Evolutionary conservation across 176 grass and related monocot genomes (phyloP), one percentile per base, ranked within the genome.

Genomic region (Triticum monococcum): DNA sequence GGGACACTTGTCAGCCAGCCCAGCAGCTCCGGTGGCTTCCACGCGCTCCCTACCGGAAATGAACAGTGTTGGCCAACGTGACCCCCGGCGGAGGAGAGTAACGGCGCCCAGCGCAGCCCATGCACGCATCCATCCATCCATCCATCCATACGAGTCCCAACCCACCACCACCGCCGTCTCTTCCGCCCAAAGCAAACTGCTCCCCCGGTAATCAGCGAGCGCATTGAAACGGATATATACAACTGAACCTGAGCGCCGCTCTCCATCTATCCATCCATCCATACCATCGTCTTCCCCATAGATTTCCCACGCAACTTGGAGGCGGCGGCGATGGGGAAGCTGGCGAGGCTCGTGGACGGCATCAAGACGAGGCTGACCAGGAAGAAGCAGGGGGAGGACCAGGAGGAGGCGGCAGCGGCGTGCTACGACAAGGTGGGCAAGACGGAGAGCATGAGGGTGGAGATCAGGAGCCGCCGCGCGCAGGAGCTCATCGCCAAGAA

Each of bases 391-490:
- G 54, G 52, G 78, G 68, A n/a, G 40, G 8, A 71, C n/a, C 52
- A 79, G 32, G 64, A 18, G 64, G 67, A 0, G 63, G 36, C 28
- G 85, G 3, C 67, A 20, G 40, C 54, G 38, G 79, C 63, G 63
- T 41, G 54, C 40, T 97, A 94, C 60, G 90, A 82, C 75, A 98
- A 90, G 87, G 57, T 93, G 89, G 92, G 87, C 74, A 98, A 93
- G 75, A 98, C 95, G 16, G 95, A 90, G 0, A 98, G 95, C 92
- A 98, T 93, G 95, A 72, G 92, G 72, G 82, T 97, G 69, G 95
- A 97, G 88, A 95, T 95, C 73, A 89, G 48, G 79, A 98, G 92
- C 89, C 88, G 78, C 75, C 92, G 75, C 65, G 85, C 95, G 59
- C 87, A 43, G 68, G 81, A 90, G 85, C 91, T 98, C 63, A 93